Base-by-base conservation (phyloP, 768 basidiomycete species). In the Boletus reticuloceps region DNA sequence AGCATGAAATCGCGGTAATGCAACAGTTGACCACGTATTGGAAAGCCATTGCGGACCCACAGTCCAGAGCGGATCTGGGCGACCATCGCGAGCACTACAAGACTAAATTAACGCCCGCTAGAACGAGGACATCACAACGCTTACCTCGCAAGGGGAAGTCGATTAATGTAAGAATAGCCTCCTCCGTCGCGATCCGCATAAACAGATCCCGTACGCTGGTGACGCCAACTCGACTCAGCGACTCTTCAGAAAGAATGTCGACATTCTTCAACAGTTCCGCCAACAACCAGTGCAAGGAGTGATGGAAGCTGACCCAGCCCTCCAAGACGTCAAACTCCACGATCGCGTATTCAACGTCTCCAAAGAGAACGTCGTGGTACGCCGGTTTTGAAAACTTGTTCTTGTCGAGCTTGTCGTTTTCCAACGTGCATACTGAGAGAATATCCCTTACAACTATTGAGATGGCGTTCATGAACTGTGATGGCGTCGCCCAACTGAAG, bases 11-110 rank as follows among this genome's bases (percentile, higher is more conserved):
- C 96, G 27, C 94, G 88, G 69, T 99, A 99, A 68, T 98, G 96
- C 50, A 95, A 81, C 5, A 94, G 78, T 69, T 98, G 97, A 1
- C 94, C 94, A 2, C 96, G 88, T 61, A 98, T 95, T 16, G 89
- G 89, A 65, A 94, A 91, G 5, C 97, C 97, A 63, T 99, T 99
- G 51, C 96, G 89, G 9, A 97, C 95, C 97, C 97, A 99, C 5
- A 98, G 79, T 0, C 94, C 94, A 0, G 92, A 89, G 25, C 94
- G 85, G 48, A 98, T 93, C 68, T 98, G 97, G 0, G 95, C 94
- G 43, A 96, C 86, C 86, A 95, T 93, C 2, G 87, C 82, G 27
- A 94, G 76, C 7, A 92, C 93, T 94, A 51, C 22, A 11, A 52
- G 6, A n/a, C 31, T 16, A 31, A 25, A 7, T 32, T 55, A 20